Evolutionary conservation across 2,329 filamentous ascomycete genomes (phyloP).

Genomic region (Aspergillus ruber): DNA sequence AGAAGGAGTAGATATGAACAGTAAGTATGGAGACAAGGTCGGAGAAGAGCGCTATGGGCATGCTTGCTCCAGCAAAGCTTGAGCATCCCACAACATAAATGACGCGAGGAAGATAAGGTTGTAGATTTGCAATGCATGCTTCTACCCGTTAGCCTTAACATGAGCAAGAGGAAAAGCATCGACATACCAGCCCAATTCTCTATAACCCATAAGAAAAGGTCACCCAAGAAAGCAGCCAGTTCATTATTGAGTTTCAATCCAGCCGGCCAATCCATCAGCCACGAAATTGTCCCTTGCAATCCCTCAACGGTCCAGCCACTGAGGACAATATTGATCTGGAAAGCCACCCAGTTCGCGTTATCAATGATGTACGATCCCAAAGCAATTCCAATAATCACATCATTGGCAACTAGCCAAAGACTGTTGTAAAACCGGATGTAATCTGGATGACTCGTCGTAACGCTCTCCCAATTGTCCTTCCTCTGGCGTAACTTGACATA

Average conservation of each 20-base stretch:
- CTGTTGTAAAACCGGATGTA: conserved; percentile 99
- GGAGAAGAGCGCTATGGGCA: conserved; percentile 93
- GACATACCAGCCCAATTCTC: conserved; percentile 83
- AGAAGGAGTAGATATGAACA: conserved; percentile 96
- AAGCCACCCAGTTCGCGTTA: conserved; percentile 77
- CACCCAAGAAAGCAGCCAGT: conserved; percentile 85
- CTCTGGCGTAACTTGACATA: conserved; percentile 85
- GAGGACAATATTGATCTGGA: conserved; percentile 68
- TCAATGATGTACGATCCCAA: conserved; percentile 96
- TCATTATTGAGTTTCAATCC: conserved; percentile 94
- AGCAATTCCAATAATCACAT: conserved; percentile 96
- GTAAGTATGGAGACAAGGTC: conserved; percentile 88
- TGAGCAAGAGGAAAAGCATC: not conserved
- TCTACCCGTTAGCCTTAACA: conserved; percentile 9
- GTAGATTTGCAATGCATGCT: conserved; percentile 70
- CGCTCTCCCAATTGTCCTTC: conserved; percentile 89
- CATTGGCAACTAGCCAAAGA: conserved; percentile 95
- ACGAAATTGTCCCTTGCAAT: conserved; percentile 79
- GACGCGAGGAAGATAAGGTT: conserved; percentile 73
- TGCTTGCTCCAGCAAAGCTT: conserved; percentile 89
- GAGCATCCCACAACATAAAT: conserved; percentile 93
- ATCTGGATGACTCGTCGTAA: conserved; percentile 90
- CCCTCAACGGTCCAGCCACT: conserved; percentile 81
- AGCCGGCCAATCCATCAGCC: conserved; percentile 93
- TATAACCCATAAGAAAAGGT: conserved; percentile 96